Evolutionary conservation across 495 filamentous ascomycete species (phyloP).

Genomic region (Podospora pseudocomata): DNA sequence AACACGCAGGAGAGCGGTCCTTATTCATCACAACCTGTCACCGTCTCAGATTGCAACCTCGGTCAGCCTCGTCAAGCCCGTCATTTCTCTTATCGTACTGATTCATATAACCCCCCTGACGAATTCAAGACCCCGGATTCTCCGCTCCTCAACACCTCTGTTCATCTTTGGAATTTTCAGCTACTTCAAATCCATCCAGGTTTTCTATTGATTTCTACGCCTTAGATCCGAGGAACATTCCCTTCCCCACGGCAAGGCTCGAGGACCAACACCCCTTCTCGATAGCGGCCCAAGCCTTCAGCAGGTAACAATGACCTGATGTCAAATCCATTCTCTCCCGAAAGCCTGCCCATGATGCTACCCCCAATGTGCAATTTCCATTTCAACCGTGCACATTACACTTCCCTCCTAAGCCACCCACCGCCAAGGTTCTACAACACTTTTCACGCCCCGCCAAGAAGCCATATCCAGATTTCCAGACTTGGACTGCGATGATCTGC

Average conservation of each 20-base stretch:
- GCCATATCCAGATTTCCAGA: background rate
- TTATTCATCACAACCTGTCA: background rate
- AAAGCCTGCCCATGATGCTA: background rate
- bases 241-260: too few species aligned
- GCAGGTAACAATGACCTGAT: background rate
- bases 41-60: background rate
- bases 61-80: background rate
- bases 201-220: background rate
- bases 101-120: background rate
- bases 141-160: background rate
- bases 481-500: background rate
- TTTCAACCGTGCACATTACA: background rate
- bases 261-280: background rate
- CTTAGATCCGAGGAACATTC: too few species aligned
- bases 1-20: background rate
- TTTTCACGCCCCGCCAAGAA: background rate
- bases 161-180: background rate
- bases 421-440: background rate
- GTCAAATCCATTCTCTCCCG: background rate
- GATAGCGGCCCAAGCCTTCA: background rate
- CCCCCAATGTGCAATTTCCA: background rate
- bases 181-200: background rate
- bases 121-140: background rate
- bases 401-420: background rate
- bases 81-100: background rate